These are phyloP conservation scores for Leishmania lainsoni DNA, from an alignment of 208 protist species.

Conservation along the genomic window DNA sequence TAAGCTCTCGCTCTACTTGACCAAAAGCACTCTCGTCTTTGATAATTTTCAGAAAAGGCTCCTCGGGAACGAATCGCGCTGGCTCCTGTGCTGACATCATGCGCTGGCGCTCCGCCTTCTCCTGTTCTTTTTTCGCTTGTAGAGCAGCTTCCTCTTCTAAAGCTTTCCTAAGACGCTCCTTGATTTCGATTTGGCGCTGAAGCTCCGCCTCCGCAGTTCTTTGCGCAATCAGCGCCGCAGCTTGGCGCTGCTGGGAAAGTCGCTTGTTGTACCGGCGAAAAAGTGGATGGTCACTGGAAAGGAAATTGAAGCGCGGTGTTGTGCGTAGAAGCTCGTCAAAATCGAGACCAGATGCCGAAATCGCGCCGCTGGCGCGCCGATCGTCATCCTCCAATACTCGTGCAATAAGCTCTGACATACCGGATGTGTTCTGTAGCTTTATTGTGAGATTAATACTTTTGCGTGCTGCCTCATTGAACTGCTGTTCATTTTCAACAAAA, in stretches of 20 bases:
- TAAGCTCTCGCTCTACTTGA: conserved; percentile 7
- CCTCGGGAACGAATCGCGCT: conserved; percentile 14
- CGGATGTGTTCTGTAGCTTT: conserved; percentile 64
- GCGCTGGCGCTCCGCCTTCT: conserved; percentile 15
- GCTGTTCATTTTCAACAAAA: conserved; percentile 62
- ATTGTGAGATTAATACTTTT: conserved; percentile 65
- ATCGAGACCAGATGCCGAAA: conserved; percentile 31
- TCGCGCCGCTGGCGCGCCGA: conserved; percentile 14
- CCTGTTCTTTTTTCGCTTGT: conserved; percentile 34
- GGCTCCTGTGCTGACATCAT: conserved; percentile 14
- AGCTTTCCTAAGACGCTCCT: conserved; percentile 49
- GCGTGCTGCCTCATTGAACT: conserved; percentile 49
- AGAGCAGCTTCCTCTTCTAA: conserved; percentile 42
- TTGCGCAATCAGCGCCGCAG: conserved; percentile 58
- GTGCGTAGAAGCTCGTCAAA: conserved; percentile 72
- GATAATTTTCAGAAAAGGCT: conserved; percentile 63
- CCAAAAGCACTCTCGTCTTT: conserved; percentile 69
- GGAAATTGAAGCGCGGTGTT: conserved; percentile 83
- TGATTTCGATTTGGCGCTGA: conserved; percentile 55
- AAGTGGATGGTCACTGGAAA: conserved; percentile 71
- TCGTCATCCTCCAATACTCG: conserved; percentile 68
- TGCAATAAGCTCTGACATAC: conserved; percentile 78
- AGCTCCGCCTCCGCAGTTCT: conserved; percentile 58
- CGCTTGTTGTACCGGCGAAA: conserved; percentile 73
- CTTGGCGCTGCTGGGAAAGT: conserved; percentile 58